Percentiles rank a stretch among this genome's conserved stretches.
Evolutionary conservation across 305 asterid genomes (phyloP).

Genomic region (Euphrasia arctica): DNA sequence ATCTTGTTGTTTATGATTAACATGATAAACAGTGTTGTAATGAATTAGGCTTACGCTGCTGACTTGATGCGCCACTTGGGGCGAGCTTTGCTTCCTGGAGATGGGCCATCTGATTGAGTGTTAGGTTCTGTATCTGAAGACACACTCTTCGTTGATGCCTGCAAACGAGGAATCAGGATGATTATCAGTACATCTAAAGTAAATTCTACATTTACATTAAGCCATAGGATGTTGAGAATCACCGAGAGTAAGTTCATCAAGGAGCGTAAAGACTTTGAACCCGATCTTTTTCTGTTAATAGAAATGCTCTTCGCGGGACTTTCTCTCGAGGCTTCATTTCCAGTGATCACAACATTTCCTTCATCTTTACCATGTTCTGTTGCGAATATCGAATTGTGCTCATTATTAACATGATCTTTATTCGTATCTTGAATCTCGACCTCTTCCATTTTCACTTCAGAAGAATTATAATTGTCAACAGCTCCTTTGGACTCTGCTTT

Average conservation of each 20-base stretch:
- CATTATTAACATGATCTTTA: neutral
- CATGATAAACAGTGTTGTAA: neutral
- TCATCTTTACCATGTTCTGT: constrained; percentile 21
- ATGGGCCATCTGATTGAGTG: constrained; percentile 46
- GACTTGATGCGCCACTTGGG: constrained; percentile 73
- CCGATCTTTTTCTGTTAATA: constrained; percentile 30
- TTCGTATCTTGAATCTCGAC: constrained; percentile 19
- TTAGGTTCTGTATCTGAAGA: constrained; percentile 41
- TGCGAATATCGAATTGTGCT: neutral
- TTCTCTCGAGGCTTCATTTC: neutral
- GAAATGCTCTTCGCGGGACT: constrained; percentile 18
- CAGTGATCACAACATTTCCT: constrained; percentile 9
- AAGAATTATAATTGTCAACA: constrained; percentile 1
- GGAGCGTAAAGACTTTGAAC: constrained; percentile 47
- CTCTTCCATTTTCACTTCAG: constrained; percentile 24
- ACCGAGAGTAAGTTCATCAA: constrained; percentile 44
- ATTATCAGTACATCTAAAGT: neutral
- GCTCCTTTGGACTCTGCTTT: constrained; percentile 22
- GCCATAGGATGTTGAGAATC: constrained; percentile 13
- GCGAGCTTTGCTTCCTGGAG: constrained; percentile 62
- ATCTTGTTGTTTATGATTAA: too few species aligned
- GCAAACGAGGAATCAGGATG: constrained; percentile 25
- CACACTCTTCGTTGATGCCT: constrained; percentile 43
- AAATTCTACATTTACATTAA: neutral
- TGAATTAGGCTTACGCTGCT: constrained; percentile 59